Conservation (phyloP, 1,139 yeast species). For the Yamadazyma mexicana region DNA sequence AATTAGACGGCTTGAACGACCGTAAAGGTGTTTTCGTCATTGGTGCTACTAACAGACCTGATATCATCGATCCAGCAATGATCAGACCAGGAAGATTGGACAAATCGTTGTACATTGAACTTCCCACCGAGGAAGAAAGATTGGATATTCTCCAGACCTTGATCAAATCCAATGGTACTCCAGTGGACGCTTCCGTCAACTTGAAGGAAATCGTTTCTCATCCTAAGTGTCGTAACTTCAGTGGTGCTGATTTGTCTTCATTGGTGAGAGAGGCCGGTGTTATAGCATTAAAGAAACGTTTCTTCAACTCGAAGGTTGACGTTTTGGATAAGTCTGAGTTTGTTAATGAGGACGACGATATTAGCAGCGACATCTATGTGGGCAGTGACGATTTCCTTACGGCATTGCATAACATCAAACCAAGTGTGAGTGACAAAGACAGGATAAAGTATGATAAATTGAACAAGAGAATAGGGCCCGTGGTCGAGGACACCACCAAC, state of each 20-base stretch:
- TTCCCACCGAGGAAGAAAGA: constrained; percentile 78
- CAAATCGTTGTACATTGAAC: constrained; percentile 86
- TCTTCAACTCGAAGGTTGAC: constrained; percentile 53
- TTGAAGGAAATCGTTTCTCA: constrained; percentile 65
- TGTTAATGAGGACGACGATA: constrained; percentile 31
- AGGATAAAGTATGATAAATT: constrained; percentile 71
- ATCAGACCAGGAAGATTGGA: constrained; percentile 95
- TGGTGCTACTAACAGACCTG: constrained; percentile 97
- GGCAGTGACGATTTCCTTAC: constrained; percentile 62
- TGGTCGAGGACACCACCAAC: constrained; percentile 1
- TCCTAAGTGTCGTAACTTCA: constrained; percentile 80
- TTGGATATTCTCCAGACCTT: constrained; percentile 79
- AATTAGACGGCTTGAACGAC: constrained; percentile 90
- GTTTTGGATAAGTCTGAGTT: constrained; percentile 50
- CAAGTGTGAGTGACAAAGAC: constrained; percentile 89
- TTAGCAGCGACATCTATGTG: constrained; percentile 46
- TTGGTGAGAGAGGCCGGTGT: constrained; percentile 93
- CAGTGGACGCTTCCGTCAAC: constrained; percentile 65
- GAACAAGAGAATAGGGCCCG: constrained; percentile 50
- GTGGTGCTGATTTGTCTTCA: constrained; percentile 95
- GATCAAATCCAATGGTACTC: constrained; percentile 70
- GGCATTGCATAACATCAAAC: constrained; percentile 77
- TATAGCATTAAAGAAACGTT: constrained; percentile 71
- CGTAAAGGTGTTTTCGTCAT: constrained; percentile 90
- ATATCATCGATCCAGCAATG: constrained; percentile 98